phyloP scores from a whole-genome alignment of 768 basidiomycete genomes.

The Boletus vermiculosoides region DNA sequence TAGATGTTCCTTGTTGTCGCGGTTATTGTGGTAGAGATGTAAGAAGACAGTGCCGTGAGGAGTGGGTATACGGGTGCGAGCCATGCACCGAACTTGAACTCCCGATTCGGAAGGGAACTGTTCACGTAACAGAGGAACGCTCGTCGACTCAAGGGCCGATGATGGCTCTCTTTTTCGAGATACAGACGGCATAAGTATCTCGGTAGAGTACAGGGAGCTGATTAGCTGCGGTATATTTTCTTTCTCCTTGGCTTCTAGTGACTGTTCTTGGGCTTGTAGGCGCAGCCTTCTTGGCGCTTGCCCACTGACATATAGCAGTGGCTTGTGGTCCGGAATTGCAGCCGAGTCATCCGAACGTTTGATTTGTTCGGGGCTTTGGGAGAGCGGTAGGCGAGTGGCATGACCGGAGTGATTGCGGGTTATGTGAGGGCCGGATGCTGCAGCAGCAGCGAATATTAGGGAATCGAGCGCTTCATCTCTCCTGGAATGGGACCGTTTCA shows the following conservation, averaged over 20 bases:
- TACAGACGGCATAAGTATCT: slow-evolving; percentile 34
- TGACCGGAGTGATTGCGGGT: slow-evolving; percentile 88
- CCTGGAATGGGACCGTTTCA: slow-evolving; percentile 41
- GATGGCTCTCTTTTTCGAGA: slow-evolving; percentile 41
- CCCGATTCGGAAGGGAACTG: neutral
- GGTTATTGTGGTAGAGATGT: slow-evolving; percentile 92
- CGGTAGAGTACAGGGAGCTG: slow-evolving; percentile 19
- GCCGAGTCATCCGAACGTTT: slow-evolving; percentile 47
- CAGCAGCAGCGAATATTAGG: slow-evolving; percentile 72
- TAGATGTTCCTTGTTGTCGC: slow-evolving; percentile 91
- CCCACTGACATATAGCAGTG: slow-evolving; percentile 63
- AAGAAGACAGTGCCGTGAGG: slow-evolving; percentile 92
- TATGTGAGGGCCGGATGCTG: slow-evolving; percentile 70
- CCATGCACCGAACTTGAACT: slow-evolving; percentile 88
- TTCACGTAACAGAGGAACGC: neutral
- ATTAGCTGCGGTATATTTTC: slow-evolving; percentile 46
- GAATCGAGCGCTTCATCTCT: slow-evolving; percentile 78
- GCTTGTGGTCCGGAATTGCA: slow-evolving; percentile 41
- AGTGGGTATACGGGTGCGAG: slow-evolving; percentile 95
- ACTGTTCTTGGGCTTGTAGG: slow-evolving; percentile 33
- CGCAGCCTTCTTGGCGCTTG: slow-evolving; percentile 72
- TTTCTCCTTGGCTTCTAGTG: slow-evolving; percentile 40
- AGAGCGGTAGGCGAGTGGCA: slow-evolving; percentile 60
- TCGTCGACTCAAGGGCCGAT: slow-evolving; percentile 24
- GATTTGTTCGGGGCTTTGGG: slow-evolving; percentile 42